Percentiles rank a stretch among this genome's conserved stretches.
Conservation (phyloP, 192 early-diverging fungal species). For the Coemansia sp. region DNA sequence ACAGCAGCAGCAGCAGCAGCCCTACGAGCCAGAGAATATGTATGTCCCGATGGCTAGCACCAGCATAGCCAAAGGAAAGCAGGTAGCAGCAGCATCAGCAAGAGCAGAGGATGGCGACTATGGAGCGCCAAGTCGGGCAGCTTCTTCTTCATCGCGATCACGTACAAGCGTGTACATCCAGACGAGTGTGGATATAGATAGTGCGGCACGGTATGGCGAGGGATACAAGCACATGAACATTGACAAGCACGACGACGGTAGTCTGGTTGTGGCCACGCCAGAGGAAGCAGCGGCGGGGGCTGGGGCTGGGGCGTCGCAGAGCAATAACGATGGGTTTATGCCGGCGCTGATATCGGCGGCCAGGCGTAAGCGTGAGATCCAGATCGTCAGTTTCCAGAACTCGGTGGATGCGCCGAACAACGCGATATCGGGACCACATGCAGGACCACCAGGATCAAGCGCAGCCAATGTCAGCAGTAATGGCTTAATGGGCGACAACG, state of each 20-base stretch:
- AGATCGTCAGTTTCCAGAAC: conserved; percentile 46
- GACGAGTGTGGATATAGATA: conserved; percentile 31
- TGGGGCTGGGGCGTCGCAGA: not conserved
- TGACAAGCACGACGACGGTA: conserved; percentile 45
- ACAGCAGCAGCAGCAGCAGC: not conserved
- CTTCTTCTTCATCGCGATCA: conserved; percentile 11
- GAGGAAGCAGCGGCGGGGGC: not conserved
- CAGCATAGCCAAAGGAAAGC: not conserved
- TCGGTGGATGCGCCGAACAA: conserved; percentile 38
- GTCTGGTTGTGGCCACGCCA: conserved; percentile 30
- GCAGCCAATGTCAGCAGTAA: not conserved
- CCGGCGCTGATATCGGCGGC: conserved; percentile 47
- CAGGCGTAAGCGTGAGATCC: conserved; percentile 53
- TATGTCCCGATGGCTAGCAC: not conserved
- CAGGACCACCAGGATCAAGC: not conserved
- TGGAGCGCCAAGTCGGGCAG: conserved; percentile 22
- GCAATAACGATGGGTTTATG: conserved; percentile 34
- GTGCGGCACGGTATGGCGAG: conserved; percentile 45
- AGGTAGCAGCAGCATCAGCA: not conserved
- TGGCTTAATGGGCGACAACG: not conserved
- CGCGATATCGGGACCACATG: conserved; percentile 20
- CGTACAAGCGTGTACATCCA: conserved; percentile 44
- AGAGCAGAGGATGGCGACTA: conserved; percentile 10
- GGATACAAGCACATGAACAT: conserved; percentile 49
- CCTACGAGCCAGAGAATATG: not conserved